These are phyloP conservation scores for Tympanopsis confertula DNA, from an alignment of 2,329 filamentous ascomycete genomes.

Conservation along the genomic window DNA sequence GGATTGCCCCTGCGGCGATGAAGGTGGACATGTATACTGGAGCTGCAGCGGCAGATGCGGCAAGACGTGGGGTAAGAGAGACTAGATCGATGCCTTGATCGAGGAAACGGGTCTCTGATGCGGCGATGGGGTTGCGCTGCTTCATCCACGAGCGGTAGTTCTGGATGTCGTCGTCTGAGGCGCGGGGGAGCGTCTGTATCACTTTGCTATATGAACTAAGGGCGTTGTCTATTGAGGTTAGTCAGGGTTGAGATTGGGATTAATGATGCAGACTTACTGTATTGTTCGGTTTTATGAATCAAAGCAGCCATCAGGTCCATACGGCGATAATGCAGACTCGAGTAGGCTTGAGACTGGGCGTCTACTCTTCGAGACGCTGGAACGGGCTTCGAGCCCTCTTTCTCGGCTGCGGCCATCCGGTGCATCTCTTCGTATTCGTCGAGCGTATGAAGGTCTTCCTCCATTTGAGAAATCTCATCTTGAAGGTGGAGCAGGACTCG, in stretches of 20 bases:
- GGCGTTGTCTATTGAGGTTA: background rate
- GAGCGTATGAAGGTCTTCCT: conserved; percentile 44
- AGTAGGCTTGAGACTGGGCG: background rate
- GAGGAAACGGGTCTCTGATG: background rate
- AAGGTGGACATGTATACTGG: background rate
- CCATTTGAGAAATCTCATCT: conserved; percentile 51
- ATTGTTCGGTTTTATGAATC: background rate
- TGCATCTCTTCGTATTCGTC: conserved; percentile 19
- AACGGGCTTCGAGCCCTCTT: background rate
- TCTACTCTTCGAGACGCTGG: background rate
- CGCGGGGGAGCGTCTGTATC: background rate
- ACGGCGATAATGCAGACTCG: background rate
- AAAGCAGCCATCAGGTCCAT: background rate
- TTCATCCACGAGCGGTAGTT: background rate
- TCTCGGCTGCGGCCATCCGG: background rate
- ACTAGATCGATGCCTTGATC: background rate
- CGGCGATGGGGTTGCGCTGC: background rate
- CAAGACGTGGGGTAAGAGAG: background rate
- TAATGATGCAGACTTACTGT: background rate
- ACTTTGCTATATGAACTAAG: background rate
- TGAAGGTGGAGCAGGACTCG: conserved; percentile 52
- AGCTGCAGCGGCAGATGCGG: background rate
- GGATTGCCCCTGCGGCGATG: background rate
- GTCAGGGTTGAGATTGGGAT: background rate
- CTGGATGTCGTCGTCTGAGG: background rate